phyloP scores from a whole-genome alignment of 75 land plant species.

The Adiantum capillusveneris region DNA sequence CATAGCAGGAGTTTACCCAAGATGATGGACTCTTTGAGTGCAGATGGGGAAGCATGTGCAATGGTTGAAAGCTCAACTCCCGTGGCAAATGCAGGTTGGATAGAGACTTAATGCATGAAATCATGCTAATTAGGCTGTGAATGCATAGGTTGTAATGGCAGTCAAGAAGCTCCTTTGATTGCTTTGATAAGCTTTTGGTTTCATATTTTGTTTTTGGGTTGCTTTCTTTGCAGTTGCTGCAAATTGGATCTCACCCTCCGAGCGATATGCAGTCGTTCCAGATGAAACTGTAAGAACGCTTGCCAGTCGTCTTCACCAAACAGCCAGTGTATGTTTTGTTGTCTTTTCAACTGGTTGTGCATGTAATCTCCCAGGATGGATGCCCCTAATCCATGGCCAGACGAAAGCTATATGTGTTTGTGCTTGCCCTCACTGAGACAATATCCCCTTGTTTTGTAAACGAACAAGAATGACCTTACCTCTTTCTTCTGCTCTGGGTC shows the following conservation, averaged over 20 bases:
- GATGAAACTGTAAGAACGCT: constrained; percentile 59
- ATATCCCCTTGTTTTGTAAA: too few species aligned
- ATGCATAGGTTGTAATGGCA: too few species aligned
- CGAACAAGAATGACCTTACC: too few species aligned
- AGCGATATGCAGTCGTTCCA: constrained; percentile 96
- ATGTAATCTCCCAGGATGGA: neutral
- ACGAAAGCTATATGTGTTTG: neutral
- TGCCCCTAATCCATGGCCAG: neutral
- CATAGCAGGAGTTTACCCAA: constrained; percentile 55
- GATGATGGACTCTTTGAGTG: constrained; percentile 72
- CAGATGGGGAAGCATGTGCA: constrained; percentile 65
- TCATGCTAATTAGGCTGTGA: too few species aligned
- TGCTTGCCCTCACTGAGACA: too few species aligned
- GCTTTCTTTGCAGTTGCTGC: constrained; percentile 48
- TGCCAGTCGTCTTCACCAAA: constrained; percentile 10
- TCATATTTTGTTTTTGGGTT: too few species aligned
- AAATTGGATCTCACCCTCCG: constrained; percentile 67
- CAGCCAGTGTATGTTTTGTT: constrained; percentile 7
- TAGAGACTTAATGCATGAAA: too few species aligned
- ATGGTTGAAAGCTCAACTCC: constrained; percentile 46
- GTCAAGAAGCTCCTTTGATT: too few species aligned
- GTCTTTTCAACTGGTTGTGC: too few species aligned
- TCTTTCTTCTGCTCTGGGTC: neutral
- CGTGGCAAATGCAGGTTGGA: constrained; percentile 9
- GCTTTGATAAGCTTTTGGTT: too few species aligned